Base-by-base conservation (phyloP, 345 rosid species). In the Cardamine occulta region DNA sequence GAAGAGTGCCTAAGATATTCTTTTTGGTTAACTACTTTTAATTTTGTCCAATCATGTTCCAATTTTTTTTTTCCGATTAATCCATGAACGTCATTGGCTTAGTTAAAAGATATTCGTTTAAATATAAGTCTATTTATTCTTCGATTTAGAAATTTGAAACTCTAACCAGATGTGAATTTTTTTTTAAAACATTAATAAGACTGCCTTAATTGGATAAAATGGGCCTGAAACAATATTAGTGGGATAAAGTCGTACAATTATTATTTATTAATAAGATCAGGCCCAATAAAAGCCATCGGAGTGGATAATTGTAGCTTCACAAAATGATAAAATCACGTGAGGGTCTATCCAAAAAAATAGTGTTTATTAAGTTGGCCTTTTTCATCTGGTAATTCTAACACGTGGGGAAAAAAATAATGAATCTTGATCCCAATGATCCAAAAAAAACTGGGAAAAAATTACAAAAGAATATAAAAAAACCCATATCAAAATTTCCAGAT, bases 401-500 rank as follows among this genome's bases (percentile, higher is more conserved):
- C 70, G 42, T 48, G 29, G 28, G 8, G 8, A 15, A 14, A 35
- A 24, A 7, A 60, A 8, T 23, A n/a, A 53, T 53, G 70, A 73
- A 73, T 42, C 55, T 31, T 1, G 32, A 64, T 45, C 72, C 31
- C 40, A 34, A 66, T 54, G 23, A 32, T 54, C 56, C 48, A 45
- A 57, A 66, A 63, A 65, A 14, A 45, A n/a, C 2, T 0, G 48
- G 55, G 4, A n/a, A n/a, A 53, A 12, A 51, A 18, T n/a, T 7
- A 35, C 49, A 58, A 72, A 62, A 34, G 13, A 4, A 70, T 1
- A 19, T 7, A 12, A 44, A 59, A 6, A 21, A 48, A 61, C 11
- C 55, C 32, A 58, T 40, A 53, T 3, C 15, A 72, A 63, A 72
- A 42, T 9, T 63, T 8, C 55, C 37, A 74, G 71, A 55, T 40